Evolutionary conservation across 2,329 filamentous ascomycete genomes (phyloP), one percentile per base, ranked within the genome.

Genomic region (Neonectria ditissima): DNA sequence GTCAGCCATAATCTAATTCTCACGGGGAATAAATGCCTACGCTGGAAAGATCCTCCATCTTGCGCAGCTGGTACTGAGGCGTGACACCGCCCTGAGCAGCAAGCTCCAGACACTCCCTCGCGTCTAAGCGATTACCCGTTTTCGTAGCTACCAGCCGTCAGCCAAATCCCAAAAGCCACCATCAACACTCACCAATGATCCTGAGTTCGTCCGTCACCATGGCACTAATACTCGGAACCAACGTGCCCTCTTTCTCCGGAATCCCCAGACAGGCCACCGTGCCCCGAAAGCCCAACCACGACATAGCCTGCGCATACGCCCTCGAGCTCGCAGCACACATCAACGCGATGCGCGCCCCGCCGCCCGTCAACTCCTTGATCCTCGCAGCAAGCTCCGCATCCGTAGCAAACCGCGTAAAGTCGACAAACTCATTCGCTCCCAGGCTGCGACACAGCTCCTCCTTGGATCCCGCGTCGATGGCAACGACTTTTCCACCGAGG

Each of bases 401-500:
- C 1, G 11, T 24, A 1, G 10, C 7, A 14, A 64, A 64, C 6
- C 44, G 52, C 1, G 48, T 62, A 30, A 54, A 65, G 34, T 65
- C 62, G 24, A 65, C 22, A 26, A 65, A 65, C 3, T 53, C 47
- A 2, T 57, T 48, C 1, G 74, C 73, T 0, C 74, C 76, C 1
- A 74, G 59, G 4, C 63, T 59, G 20, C 64, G 64, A 44, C 72
- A 72, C 6, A 73, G 55, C 11, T 59, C 55, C 47, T 75, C 74
- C 44, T 72, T 73, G 6, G 58, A 48, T 7, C 74, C 75, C 2
- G 44, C 47, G 48, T 78, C 76, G 26, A 77, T 60, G 1, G 71
- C 74, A 14, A 77, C 50, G 5, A 75, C 68, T 5, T 70, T 67
- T 16, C 69, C 66, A 9, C 76, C 76, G 52, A 77, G 66, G 1